Evolutionary conservation across 352 stramenopile species (phyloP).

Genomic region (Globisporangium alternatum): DNA sequence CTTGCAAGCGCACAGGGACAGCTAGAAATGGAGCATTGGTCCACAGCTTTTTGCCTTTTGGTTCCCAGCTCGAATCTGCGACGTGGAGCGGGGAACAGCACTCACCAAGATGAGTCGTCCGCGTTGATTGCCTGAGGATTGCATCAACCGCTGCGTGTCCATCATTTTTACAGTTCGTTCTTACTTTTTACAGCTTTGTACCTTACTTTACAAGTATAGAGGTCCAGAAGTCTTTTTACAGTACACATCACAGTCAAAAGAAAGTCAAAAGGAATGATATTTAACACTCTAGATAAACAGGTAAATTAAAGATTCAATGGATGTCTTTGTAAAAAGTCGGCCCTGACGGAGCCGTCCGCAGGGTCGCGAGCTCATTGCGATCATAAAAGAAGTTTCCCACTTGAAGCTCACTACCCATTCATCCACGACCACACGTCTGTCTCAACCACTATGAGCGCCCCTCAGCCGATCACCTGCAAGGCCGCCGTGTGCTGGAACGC

Average conservation of each 20-base stretch:
- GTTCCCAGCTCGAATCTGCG: no score
- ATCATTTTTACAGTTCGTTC: background rate
- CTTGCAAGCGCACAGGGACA: no score
- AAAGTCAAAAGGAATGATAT: background rate
- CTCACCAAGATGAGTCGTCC: background rate
- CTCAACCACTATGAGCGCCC: slow-evolving; percentile 37
- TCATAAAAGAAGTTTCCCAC: slow-evolving; percentile 4
- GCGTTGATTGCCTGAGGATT: background rate
- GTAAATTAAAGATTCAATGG: background rate
- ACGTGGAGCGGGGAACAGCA: background rate
- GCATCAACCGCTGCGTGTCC: background rate
- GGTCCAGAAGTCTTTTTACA: background rate
- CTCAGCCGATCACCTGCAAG: slow-evolving; percentile 86
- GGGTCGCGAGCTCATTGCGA: background rate
- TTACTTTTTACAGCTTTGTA: background rate
- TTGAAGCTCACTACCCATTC: slow-evolving; percentile 10
- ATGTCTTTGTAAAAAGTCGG: slow-evolving; percentile 8
- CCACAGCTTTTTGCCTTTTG: no score
- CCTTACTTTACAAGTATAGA: background rate
- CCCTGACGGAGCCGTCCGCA: background rate
- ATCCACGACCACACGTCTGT: background rate
- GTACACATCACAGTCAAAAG: no score
- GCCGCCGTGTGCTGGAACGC: slow-evolving; percentile 85
- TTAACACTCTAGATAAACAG: background rate
- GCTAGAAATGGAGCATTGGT: no score